Conservation (phyloP, 805 yeast genomes). For the Ogataea trehaloabstinens region DNA sequence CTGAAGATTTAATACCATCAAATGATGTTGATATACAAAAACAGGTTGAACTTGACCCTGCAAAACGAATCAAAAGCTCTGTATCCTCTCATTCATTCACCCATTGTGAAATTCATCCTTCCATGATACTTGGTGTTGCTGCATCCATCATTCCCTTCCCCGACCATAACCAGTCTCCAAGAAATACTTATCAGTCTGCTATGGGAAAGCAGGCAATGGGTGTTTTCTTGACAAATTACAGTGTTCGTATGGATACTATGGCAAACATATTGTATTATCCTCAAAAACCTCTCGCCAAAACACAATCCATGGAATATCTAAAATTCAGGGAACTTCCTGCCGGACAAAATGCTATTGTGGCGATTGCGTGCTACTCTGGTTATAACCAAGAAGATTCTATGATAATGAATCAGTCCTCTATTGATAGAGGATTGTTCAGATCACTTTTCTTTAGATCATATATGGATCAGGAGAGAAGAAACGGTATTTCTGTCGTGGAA, state of each 20-base stretch:
- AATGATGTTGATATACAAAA: constrained; percentile 40
- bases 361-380: constrained; percentile 97
- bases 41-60: constrained; percentile 58
- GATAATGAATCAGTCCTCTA: constrained; percentile 98
- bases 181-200: constrained; percentile 98
- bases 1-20: constrained; percentile 82
- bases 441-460: constrained; percentile 94
- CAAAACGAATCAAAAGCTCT: constrained; percentile 75
- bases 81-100: constrained; percentile 73
- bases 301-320: constrained; percentile 95
- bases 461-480: constrained; percentile 98
- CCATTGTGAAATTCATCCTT: constrained; percentile 98
- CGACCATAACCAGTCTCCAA: constrained; percentile 98
- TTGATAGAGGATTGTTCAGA: constrained; percentile 94
- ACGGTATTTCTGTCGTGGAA: constrained; percentile 97
- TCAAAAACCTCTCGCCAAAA: constrained; percentile 96
- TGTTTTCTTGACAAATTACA: constrained; percentile 90
- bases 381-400: constrained; percentile 99
- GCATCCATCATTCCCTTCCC: constrained; percentile 99
- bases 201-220: constrained; percentile 99
- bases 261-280: constrained; percentile 97
- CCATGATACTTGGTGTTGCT: constrained; percentile 97
- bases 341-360: constrained; percentile 98
- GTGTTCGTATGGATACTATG: constrained; percentile 99
- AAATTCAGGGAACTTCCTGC: constrained; percentile 98